Evolutionary conservation across 495 filamentous ascomycete genomes (phyloP).

Genomic region (Delitschia confertaspora): DNA sequence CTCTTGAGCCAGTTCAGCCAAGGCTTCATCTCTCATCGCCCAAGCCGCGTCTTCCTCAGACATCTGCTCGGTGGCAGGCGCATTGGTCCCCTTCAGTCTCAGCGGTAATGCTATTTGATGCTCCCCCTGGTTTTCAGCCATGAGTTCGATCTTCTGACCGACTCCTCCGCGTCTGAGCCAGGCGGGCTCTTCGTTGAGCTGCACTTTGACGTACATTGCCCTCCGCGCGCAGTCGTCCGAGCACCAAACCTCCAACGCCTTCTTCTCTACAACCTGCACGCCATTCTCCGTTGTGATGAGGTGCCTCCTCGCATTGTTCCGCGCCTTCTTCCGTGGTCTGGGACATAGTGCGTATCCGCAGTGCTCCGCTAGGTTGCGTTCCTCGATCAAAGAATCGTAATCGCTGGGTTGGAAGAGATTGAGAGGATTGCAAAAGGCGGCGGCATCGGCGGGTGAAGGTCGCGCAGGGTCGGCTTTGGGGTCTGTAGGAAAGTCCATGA

Average conservation of each 20-base stretch:
- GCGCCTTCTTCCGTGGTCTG: slow-evolving; percentile 42
- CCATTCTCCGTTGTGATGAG: slow-evolving; percentile 45
- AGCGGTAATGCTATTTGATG: slow-evolving; percentile 15
- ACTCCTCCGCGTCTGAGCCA: slow-evolving; percentile 50
- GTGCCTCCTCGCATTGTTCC: slow-evolving; percentile 40
- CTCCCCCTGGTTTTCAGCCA: slow-evolving; percentile 26
- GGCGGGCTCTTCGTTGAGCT: slow-evolving; percentile 67
- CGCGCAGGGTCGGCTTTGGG: slow-evolving; percentile 46
- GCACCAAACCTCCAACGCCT: slow-evolving; percentile 81
- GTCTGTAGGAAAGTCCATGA: slow-evolving; percentile 51
- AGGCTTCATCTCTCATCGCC: slow-evolving; percentile 23
- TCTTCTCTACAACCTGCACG: slow-evolving; percentile 48
- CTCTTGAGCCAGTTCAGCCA: slow-evolving; percentile 43
- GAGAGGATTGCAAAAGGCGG: slow-evolving; percentile 50
- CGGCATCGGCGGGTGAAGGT: slow-evolving; percentile 49
- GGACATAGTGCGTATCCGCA: slow-evolving; percentile 83
- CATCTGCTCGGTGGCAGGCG: slow-evolving; percentile 15
- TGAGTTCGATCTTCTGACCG: slow-evolving; percentile 24
- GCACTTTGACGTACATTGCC: slow-evolving; percentile 76
- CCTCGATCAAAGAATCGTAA: slow-evolving; percentile 76
- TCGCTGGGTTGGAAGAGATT: slow-evolving; percentile 71
- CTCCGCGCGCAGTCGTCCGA: slow-evolving; percentile 65
- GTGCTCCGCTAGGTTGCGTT: slow-evolving; percentile 66
- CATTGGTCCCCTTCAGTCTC: slow-evolving; percentile 14
- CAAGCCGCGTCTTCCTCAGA: slow-evolving; percentile 31